phyloP scores from a whole-genome alignment of 2,329 filamentous ascomycete genomes.

The Botryosphaeria dothidea region DNA sequence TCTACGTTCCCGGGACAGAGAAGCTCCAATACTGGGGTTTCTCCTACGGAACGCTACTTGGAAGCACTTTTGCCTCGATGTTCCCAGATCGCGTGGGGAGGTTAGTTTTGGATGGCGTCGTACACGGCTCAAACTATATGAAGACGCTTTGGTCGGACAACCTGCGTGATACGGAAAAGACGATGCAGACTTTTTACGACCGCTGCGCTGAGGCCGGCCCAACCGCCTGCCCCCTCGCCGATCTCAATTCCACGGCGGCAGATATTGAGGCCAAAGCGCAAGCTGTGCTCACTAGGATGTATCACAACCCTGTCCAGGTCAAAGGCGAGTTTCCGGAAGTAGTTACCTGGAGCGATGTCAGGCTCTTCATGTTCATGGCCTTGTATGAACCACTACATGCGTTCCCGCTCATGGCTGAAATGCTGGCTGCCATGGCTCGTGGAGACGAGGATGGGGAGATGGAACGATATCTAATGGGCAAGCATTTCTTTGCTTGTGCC shows the following conservation, averaged over 20 bases:
- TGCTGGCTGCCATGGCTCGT: constrained; percentile 38
- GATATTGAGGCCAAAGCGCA: constrained; percentile 38
- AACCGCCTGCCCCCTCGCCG: constrained; percentile 41
- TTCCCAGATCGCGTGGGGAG: constrained; percentile 38
- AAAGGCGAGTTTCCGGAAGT: constrained; percentile 32
- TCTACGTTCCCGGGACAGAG: constrained; percentile 30
- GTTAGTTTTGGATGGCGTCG: constrained; percentile 48
- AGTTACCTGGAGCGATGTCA: constrained; percentile 44
- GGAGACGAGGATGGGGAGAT: constrained; percentile 32
- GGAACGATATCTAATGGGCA: constrained; percentile 16
- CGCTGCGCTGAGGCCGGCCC: constrained; percentile 46
- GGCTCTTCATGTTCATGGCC: constrained; percentile 35
- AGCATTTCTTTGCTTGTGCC: constrained; percentile 32
- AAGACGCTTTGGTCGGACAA: constrained; percentile 40
- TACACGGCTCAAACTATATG: constrained; percentile 42
- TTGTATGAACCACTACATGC: constrained; percentile 37
- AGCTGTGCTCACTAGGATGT: constrained; percentile 37
- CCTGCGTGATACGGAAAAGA: constrained; percentile 47
- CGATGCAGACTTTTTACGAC: constrained; percentile 45
- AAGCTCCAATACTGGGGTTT: constrained; percentile 49
- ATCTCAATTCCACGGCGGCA: constrained; percentile 31
- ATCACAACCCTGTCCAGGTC: constrained; percentile 43
- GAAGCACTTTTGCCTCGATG: constrained; percentile 40
- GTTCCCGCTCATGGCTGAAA: constrained; percentile 37
- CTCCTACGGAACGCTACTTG: constrained; percentile 50